Evolutionary conservation across 2,329 filamentous ascomycete genomes (phyloP).

Genomic region (Xylariaceae sp.): DNA sequence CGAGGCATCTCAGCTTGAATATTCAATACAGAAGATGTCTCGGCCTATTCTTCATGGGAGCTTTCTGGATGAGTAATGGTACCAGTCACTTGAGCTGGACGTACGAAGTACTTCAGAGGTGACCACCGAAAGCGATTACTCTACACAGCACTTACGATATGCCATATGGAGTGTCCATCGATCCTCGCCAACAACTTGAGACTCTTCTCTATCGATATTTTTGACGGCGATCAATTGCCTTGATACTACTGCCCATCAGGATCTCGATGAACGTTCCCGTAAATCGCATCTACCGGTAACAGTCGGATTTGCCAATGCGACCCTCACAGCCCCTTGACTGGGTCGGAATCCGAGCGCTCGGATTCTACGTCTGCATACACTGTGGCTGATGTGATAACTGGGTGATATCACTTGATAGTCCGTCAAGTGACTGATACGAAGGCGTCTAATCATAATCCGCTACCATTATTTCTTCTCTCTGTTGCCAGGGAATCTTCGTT

Average conservation of each 20-base stretch:
- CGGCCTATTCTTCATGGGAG: neutral
- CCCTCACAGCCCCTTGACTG: neutral
- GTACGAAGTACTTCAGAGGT: neutral
- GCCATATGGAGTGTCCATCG: neutral
- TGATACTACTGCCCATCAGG: neutral
- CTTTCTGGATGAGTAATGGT: neutral
- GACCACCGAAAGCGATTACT: neutral
- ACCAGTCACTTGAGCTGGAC: neutral
- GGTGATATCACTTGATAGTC: neutral
- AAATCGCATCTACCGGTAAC: no score
- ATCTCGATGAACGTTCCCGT: neutral
- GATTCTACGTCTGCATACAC: neutral
- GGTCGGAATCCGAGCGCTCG: neutral
- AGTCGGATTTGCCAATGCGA: neutral
- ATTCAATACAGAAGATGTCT: neutral
- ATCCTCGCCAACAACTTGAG: neutral
- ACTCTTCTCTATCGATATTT: neutral
- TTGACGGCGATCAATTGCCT: neutral
- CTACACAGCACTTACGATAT: no score
- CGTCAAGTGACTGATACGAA: neutral
- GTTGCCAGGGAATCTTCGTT: constrained; percentile 18
- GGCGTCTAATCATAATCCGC: neutral
- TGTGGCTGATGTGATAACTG: neutral
- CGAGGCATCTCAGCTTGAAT: neutral
- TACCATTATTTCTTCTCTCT: neutral